Conservation (phyloP, 2,329 filamentous ascomycete species). For the Akanthomyces lecanii region DNA sequence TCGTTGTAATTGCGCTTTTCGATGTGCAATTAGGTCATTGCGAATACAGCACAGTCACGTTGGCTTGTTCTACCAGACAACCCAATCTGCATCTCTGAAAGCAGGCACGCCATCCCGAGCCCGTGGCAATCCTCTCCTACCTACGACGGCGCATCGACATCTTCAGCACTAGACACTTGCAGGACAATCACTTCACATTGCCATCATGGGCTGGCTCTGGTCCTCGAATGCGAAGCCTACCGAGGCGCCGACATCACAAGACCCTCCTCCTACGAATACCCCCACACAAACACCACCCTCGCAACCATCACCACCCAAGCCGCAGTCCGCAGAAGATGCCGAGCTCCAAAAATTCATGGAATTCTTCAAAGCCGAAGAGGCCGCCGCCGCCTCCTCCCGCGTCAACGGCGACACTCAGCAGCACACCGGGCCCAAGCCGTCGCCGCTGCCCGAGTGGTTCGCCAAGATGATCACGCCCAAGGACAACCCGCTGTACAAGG, state of each 20-base stretch:
- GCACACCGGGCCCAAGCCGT: conserved; percentile 12
- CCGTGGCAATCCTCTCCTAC: neutral
- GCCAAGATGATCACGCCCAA: conserved; percentile 13
- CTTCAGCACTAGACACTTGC: neutral
- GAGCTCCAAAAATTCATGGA: conserved; percentile 53
- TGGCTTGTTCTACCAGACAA: neutral
- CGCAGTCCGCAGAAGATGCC: conserved; percentile 25
- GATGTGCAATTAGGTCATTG: neutral
- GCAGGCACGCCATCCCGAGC: neutral
- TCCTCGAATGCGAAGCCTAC: conserved; percentile 32
- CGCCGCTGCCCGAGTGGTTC: conserved; percentile 12
- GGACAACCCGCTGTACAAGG: conserved; percentile 6
- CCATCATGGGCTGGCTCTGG: conserved; percentile 61
- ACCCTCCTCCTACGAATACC: conserved; percentile 23
- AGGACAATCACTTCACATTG: neutral
- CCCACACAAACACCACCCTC: conserved; percentile 17
- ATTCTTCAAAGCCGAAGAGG: conserved; percentile 37
- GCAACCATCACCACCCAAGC: conserved; percentile 34
- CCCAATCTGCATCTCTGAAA: neutral
- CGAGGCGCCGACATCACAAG: conserved; percentile 22
- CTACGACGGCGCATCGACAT: neutral
- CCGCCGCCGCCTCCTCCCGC: conserved; percentile 21
- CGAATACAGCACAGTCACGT: neutral
- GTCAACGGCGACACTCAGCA: conserved; percentile 26
- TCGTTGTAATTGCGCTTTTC: neutral